Evolutionary conservation across 352 stramenopile genomes (phyloP).

Genomic region (Discostella stelligera): DNA sequence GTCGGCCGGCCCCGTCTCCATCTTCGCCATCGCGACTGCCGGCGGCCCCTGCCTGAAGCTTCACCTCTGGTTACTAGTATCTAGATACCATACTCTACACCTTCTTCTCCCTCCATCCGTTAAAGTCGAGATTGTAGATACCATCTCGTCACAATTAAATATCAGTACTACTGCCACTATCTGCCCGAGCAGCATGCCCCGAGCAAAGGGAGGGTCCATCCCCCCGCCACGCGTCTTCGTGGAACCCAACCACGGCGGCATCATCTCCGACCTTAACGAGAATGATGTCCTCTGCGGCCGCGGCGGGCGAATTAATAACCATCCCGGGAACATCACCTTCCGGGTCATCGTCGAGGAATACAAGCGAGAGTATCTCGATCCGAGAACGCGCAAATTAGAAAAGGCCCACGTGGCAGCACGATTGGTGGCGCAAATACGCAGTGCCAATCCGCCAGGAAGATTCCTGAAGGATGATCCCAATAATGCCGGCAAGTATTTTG

Average conservation of each 20-base stretch:
- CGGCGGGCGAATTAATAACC: slow-evolving; percentile 43
- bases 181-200: too few relatives aligned
- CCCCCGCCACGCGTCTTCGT: slow-evolving; percentile 27
- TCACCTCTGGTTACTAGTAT: too few relatives aligned
- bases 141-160: too few relatives aligned
- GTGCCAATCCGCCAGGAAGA: slow-evolving; percentile 59
- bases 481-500: slow-evolving; percentile 38
- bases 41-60: too few relatives aligned
- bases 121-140: too few relatives aligned
- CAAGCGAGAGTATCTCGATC: slow-evolving; percentile 50
- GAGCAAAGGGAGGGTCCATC: slow-evolving; percentile 46
- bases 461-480: slow-evolving; percentile 74
- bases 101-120: too few relatives aligned
- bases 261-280: slow-evolving; percentile 36
- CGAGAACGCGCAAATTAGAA: slow-evolving; percentile 66
- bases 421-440: slow-evolving; percentile 67
- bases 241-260: slow-evolving; percentile 26
- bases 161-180: too few relatives aligned
- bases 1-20: too few relatives aligned
- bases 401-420: slow-evolving; percentile 74
- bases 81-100: too few relatives aligned
- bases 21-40: too few relatives aligned
- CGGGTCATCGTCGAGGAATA: slow-evolving; percentile 57
- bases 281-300: slow-evolving; percentile 50
- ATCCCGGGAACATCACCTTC: slow-evolving; percentile 57